A percentile compares a stretch with the other conserved stretches of the same genome.
phyloP scores from a whole-genome alignment of 306 rosid genomes.

The Cucumis hystrix region DNA sequence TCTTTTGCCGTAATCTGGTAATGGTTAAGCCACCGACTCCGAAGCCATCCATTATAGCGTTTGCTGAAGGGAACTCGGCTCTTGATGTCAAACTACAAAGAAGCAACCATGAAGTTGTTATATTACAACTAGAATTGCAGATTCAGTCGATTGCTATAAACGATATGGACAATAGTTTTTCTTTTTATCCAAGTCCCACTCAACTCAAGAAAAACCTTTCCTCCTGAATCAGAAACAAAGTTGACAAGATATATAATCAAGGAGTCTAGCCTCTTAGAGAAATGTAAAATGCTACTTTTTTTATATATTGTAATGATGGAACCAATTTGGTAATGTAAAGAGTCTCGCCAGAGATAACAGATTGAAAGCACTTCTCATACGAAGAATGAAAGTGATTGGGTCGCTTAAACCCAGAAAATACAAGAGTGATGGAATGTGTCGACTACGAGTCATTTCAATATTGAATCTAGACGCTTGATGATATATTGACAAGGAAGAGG shows the following conservation, averaged over 20 bases:
- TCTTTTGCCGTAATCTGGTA: constrained; percentile 42
- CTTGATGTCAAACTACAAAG: constrained; percentile 66
- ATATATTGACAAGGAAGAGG: background rate
- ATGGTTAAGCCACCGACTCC: constrained; percentile 84
- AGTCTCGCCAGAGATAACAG: background rate
- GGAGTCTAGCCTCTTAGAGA: background rate
- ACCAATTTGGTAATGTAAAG: background rate
- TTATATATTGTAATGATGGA: background rate
- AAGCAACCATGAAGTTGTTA: background rate
- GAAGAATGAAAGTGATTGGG: background rate
- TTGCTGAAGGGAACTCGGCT: constrained; percentile 87
- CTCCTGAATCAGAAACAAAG: background rate
- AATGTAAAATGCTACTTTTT: background rate
- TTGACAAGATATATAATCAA: background rate
- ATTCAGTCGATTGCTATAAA: background rate
- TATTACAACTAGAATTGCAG: background rate
- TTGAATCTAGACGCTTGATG: background rate
- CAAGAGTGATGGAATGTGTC: background rate
- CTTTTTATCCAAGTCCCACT: background rate
- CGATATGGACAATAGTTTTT: background rate
- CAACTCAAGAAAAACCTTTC: background rate
- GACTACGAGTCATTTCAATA: background rate
- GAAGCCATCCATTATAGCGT: constrained; percentile 61
- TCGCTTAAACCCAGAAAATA: background rate
- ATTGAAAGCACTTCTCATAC: background rate